phyloP scores from a whole-genome alignment of 108 stramenopile genomes.

The Pseudonitzschia delicatissima region DNA sequence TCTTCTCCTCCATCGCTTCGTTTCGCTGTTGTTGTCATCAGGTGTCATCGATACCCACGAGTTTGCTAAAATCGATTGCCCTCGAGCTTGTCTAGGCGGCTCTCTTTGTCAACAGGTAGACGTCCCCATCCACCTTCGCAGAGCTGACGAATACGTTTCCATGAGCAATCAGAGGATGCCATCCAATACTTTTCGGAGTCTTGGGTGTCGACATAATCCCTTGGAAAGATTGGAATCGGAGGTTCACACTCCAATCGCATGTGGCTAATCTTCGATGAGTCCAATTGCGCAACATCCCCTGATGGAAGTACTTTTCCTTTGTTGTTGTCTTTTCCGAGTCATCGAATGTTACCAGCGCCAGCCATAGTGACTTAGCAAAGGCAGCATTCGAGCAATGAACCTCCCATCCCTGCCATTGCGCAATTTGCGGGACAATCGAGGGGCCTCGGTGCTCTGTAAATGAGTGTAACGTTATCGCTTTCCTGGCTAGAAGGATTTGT shows the following conservation, averaged over 20 bases:
- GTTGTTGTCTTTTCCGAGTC: constrained; percentile 15
- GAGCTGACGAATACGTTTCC: constrained; percentile 13
- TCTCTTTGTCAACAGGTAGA: constrained; percentile 1
- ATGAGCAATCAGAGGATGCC: not conserved
- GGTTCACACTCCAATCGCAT: constrained; percentile 63
- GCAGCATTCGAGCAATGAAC: constrained; percentile 45
- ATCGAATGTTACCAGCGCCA: constrained; percentile 38
- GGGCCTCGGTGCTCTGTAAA: constrained; percentile 19
- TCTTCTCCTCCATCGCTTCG: not conserved
- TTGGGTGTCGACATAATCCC: constrained; percentile 71
- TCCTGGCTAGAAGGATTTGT: not conserved
- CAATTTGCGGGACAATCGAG: constrained; percentile 45
- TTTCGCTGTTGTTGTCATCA: not conserved
- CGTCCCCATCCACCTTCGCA: constrained; percentile 40
- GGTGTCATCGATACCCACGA: not conserved
- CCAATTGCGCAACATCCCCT: constrained; percentile 57
- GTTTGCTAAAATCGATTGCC: not conserved
- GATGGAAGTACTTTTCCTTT: not conserved
- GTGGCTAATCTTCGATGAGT: constrained; percentile 58
- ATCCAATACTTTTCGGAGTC: constrained; percentile 59
- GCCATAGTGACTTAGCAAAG: constrained; percentile 44
- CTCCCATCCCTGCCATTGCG: constrained; percentile 64
- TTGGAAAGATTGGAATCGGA: constrained; percentile 70
- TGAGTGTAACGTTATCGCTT: not conserved
- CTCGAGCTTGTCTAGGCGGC: not conserved